Base-by-base conservation (phyloP, 1,284 basidiomycete species). In the Earliella scabrosa region DNA sequence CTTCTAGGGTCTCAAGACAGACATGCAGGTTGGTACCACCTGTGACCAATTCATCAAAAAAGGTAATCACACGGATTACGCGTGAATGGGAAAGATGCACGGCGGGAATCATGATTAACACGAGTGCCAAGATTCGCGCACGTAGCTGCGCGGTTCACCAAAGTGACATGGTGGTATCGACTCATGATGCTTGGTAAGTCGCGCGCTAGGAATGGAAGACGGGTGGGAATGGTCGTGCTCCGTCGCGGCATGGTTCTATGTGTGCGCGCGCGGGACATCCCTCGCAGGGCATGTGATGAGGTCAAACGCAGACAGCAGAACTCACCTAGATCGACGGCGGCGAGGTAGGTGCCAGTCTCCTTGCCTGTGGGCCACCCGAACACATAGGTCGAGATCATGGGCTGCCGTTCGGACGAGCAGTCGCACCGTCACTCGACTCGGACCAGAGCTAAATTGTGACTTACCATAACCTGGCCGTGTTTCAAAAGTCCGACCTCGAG, bases 11-110 rank as follows among this genome's bases (percentile, higher is more conserved):
- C 52, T 99, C 97, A 57, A 98, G 90, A 75, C 97, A 99, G 50
- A 98, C 97, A 51, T 97, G 94, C 34, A 99, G 82, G 72, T 99
- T 99, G 45, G 97, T 99, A 46, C 95, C 95, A 60, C 90, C 90
- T 91, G 52, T 0, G 26, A 16, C 34, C n/a, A 39, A n/a, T 24
- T 14, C 8, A 13, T 50, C 26, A 55, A 35, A 23, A 14, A 32
- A 8, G 29, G 7, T 16, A 8, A n/a, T 20, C 36, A n/a, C 9
- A 38, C 3, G 16, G 18, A 20, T n/a, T 18, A 18, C 36, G 8
- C 18, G 36, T n/a, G 32, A 45, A 34, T 13, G n/a, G 26, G 34
- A 40, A 49, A 41, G 27, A 38, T 14, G 1, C 13, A 2, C 14
- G 8, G n/a, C 6, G 8, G n/a, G n/a, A n/a, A n/a, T n/a, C n/a